These are phyloP conservation scores for Boletus pseudopeckii DNA, from an alignment of 768 basidiomycete species.

Conservation along the genomic window DNA sequence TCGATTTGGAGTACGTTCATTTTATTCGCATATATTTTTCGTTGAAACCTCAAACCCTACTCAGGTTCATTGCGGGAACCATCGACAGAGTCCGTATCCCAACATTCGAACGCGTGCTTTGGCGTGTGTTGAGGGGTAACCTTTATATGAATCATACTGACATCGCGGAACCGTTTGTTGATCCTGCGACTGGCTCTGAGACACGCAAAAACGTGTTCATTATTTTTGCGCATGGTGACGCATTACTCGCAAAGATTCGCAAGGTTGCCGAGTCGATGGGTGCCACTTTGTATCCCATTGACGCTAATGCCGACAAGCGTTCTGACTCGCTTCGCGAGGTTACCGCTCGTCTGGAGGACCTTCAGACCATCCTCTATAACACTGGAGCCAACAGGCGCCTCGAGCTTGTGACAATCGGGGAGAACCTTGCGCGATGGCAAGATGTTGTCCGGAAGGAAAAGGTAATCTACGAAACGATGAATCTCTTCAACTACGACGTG, in stretches of 20 bases:
- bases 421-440: constrained; percentile 84
- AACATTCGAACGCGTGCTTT: constrained; percentile 95
- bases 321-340: constrained; percentile 88
- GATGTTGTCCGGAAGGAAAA: constrained; percentile 96
- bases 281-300: constrained; percentile 93
- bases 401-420: constrained; percentile 82
- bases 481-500: constrained; percentile 92
- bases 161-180: constrained; percentile 88
- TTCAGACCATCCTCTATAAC: constrained; percentile 85
- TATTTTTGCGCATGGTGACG: constrained; percentile 96
- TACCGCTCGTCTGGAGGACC: constrained; percentile 82
- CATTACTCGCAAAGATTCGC: constrained; percentile 91
- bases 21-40: neutral
- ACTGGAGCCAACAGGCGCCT: constrained; percentile 79
- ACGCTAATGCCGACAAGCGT: constrained; percentile 90
- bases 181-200: constrained; percentile 77
- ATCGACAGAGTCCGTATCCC: constrained; percentile 89
- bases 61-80: constrained; percentile 91
- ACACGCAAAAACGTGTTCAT: constrained; percentile 99
- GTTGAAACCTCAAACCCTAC: constrained; percentile 1
- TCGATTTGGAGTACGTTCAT: constrained; percentile 80
- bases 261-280: constrained; percentile 99
- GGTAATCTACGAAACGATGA: constrained; percentile 92
- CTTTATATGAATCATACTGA: constrained; percentile 99
- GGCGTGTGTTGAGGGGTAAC: constrained; percentile 97